A percentile compares a stretch with the other conserved stretches of the same genome.
Conservation (phyloP, 2,329 filamentous ascomycete species). For the Penicillium concentricum region DNA sequence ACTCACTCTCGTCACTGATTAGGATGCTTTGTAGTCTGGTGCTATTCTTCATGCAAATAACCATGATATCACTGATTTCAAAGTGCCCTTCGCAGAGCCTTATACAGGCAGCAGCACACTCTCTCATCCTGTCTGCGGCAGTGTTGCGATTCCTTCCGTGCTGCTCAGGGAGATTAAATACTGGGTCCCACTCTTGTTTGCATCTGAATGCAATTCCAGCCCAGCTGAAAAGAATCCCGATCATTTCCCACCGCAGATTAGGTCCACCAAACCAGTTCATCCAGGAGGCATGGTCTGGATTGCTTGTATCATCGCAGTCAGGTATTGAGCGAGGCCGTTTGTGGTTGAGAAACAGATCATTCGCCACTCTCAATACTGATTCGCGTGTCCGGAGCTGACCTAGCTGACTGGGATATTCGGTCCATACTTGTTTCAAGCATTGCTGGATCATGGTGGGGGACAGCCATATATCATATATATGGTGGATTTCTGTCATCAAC, state of each 20-base stretch:
- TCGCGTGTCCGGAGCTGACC: background rate
- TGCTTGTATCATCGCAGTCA: background rate
- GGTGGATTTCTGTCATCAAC: background rate
- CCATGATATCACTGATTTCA: background rate
- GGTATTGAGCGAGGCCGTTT: background rate
- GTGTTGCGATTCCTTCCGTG: background rate
- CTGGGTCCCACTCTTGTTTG: conserved; percentile 1
- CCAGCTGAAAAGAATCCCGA: background rate
- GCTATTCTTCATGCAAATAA: conserved; percentile 4
- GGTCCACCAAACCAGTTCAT: background rate
- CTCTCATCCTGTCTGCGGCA: background rate
- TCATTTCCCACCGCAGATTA: conserved; percentile 1
- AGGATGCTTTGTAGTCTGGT: background rate
- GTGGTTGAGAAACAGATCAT: background rate
- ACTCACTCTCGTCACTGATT: background rate
- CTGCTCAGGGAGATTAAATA: background rate
- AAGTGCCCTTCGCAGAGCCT: background rate
- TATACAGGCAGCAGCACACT: background rate
- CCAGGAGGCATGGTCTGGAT: background rate
- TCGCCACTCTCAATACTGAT: background rate
- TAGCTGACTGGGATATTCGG: background rate
- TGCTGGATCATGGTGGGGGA: background rate
- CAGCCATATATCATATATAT: background rate
- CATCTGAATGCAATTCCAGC: background rate
- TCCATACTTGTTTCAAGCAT: conserved; percentile 1